Evolutionary conservation across 768 basidiomycete genomes (phyloP).

Genomic region (Ephemerocybe angulata): DNA sequence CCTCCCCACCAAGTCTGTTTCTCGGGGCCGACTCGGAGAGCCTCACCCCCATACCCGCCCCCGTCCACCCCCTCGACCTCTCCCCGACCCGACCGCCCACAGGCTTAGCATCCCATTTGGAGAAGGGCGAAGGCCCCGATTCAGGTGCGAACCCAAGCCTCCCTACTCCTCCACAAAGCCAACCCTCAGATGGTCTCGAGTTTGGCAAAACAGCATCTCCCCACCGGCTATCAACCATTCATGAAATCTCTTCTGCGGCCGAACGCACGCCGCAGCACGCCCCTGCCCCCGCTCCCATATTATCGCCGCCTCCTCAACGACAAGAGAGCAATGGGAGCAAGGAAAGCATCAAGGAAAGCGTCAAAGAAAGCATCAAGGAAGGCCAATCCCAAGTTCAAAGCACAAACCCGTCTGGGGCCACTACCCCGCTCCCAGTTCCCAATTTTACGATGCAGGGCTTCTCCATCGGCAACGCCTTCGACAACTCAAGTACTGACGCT

Average conservation of each 20-base stretch:
- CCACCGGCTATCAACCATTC: constrained; percentile 27
- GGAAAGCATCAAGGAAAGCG: neutral
- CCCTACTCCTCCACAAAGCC: constrained; percentile 37
- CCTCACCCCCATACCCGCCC: constrained; percentile 28
- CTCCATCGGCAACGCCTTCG: neutral
- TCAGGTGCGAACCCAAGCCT: constrained; percentile 27
- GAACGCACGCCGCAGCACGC: constrained; percentile 9
- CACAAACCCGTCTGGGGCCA: constrained; percentile 6
- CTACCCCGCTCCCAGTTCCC: constrained; percentile 23
- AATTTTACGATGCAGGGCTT: constrained; percentile 18
- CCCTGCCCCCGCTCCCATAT: neutral
- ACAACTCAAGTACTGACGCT: neutral
- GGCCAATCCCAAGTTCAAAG: neutral
- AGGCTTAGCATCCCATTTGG: constrained; percentile 26
- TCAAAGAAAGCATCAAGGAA: neutral
- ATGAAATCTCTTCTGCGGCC: constrained; percentile 24
- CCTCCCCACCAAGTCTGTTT: constrained; percentile 39
- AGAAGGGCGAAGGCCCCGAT: constrained; percentile 22
- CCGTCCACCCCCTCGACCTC: constrained; percentile 19
- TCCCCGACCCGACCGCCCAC: constrained; percentile 28
- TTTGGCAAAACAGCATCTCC: constrained; percentile 17
- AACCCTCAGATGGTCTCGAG: constrained; percentile 25
- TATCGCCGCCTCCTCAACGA: neutral
- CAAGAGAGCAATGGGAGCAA: neutral
- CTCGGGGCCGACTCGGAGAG: constrained; percentile 28